Evolutionary conservation across 2,329 filamentous ascomycete species (phyloP).

Genomic region (Pseudogymnoascus sp.): DNA sequence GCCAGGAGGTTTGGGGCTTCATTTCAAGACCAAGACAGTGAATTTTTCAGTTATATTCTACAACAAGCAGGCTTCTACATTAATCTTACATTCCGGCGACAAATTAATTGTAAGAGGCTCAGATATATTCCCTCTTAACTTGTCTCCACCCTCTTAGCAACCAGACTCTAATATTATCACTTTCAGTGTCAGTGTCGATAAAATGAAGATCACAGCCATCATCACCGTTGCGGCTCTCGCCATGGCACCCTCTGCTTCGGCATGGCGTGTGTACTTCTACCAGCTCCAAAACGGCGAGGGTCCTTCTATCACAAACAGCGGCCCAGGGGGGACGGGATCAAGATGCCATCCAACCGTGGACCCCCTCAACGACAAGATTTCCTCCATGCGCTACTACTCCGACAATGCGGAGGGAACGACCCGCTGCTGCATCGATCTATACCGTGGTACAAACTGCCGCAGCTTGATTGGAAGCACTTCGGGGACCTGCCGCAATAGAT

Average conservation of each 20-base stretch:
- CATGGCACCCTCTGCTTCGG: neutral
- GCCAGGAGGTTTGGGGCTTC: neutral
- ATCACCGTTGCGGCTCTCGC: neutral
- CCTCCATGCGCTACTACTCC: neutral
- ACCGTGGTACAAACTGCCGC: neutral
- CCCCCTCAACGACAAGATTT: neutral
- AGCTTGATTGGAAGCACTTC: neutral
- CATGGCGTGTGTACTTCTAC: slow-evolving; percentile 1
- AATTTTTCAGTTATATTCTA: neutral
- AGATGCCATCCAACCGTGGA: neutral
- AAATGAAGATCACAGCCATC: neutral
- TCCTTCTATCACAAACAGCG: neutral
- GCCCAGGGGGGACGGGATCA: neutral
- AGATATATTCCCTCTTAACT: neutral
- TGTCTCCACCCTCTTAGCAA: neutral
- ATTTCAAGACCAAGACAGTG: neutral
- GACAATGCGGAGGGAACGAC: neutral
- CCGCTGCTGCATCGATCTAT: neutral
- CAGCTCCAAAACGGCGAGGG: neutral
- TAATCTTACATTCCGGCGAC: neutral
- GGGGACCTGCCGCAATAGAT: neutral
- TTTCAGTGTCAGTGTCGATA: neutral
- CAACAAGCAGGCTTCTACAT: neutral
- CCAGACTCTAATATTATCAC: neutral
- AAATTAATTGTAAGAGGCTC: neutral